Conservation (phyloP, 371 early-diverging fungal species). For the Mucor plumbeus region DNA sequence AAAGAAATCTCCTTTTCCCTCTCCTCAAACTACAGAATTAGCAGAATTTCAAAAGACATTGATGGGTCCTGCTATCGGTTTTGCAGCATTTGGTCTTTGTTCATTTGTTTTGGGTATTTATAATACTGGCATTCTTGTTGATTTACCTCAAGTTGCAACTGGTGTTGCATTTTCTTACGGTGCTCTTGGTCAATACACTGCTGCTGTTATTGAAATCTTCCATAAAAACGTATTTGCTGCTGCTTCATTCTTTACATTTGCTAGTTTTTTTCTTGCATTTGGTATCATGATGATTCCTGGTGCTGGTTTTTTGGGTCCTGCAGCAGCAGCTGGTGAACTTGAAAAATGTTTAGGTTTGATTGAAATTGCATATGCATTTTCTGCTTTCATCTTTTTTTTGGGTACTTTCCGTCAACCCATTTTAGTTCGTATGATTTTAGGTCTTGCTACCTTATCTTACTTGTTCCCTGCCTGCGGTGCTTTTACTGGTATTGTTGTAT, state of each 20-base stretch:
- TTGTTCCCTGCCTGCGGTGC: slow-evolving; percentile 31
- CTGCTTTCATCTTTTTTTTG: slow-evolving; percentile 37
- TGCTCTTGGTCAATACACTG: slow-evolving; percentile 35
- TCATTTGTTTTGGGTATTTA: slow-evolving; percentile 37
- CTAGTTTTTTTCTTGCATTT: slow-evolving; percentile 44
- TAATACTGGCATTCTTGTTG: slow-evolving; percentile 33
- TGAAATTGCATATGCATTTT: slow-evolving; percentile 31
- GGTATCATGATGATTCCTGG: slow-evolving; percentile 36
- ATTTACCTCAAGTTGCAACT: slow-evolving; percentile 35
- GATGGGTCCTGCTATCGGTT: slow-evolving; percentile 33
- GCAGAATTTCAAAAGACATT: slow-evolving; percentile 24
- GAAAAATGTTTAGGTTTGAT: slow-evolving; percentile 26
- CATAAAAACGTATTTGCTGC: slow-evolving; percentile 36
- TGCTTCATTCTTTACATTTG: slow-evolving; percentile 31
- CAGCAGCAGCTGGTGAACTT: slow-evolving; percentile 22
- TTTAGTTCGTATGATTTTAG: slow-evolving; percentile 31
- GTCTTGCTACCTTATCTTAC: slow-evolving; percentile 31
- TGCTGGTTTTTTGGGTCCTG: slow-evolving; percentile 30
- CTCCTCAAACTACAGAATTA: slow-evolving; percentile 15
- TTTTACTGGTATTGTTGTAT: slow-evolving; percentile 18
- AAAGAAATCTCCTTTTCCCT: slow-evolving; percentile 1
- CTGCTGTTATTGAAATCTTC: slow-evolving; percentile 29
- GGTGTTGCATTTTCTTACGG: slow-evolving; percentile 35
- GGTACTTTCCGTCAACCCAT: slow-evolving; percentile 37
- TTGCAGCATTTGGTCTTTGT: slow-evolving; percentile 35